Evolutionary conservation across 1,284 basidiomycete species (phyloP).

Genomic region (Gymnopus androsaceus): DNA sequence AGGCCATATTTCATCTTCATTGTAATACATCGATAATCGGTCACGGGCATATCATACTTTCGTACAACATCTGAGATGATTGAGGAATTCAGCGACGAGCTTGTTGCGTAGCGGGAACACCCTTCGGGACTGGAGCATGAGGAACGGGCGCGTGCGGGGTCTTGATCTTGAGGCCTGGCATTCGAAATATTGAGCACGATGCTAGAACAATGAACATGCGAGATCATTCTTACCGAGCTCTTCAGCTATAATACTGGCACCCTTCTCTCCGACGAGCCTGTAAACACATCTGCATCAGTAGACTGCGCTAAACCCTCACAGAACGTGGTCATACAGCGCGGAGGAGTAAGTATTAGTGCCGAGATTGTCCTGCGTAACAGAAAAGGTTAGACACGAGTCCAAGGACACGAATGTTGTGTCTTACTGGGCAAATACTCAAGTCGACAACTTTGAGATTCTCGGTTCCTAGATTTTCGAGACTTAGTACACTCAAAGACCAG

Average conservation of each 20-base stretch:
- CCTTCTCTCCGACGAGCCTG: constrained; percentile 66
- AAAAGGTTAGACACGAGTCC: background rate
- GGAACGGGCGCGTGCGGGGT: constrained; percentile 68
- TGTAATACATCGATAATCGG: no score
- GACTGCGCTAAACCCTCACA: background rate
- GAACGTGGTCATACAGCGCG: constrained; percentile 38
- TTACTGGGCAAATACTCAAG: constrained; percentile 67
- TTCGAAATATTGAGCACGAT: background rate
- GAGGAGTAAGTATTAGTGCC: constrained; percentile 75
- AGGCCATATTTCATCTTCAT: no score
- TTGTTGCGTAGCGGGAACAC: constrained; percentile 54
- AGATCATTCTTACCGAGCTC: constrained; percentile 50
- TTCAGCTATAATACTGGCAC: constrained; percentile 60
- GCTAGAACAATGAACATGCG: constrained; percentile 4
- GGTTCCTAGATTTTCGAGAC: constrained; percentile 40
- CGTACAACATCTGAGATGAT: no score
- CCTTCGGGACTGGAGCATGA: constrained; percentile 64
- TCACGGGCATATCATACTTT: no score
- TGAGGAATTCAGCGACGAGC: no score
- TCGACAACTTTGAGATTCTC: constrained; percentile 70
- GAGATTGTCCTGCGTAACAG: constrained; percentile 59
- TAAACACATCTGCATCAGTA: background rate
- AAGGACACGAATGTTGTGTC: constrained; percentile 21
- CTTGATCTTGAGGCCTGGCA: constrained; percentile 59
- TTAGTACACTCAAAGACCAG: background rate